Evolutionary conservation across 345 rosid species (phyloP).

Genomic region (Streptanthus diversifolius): DNA sequence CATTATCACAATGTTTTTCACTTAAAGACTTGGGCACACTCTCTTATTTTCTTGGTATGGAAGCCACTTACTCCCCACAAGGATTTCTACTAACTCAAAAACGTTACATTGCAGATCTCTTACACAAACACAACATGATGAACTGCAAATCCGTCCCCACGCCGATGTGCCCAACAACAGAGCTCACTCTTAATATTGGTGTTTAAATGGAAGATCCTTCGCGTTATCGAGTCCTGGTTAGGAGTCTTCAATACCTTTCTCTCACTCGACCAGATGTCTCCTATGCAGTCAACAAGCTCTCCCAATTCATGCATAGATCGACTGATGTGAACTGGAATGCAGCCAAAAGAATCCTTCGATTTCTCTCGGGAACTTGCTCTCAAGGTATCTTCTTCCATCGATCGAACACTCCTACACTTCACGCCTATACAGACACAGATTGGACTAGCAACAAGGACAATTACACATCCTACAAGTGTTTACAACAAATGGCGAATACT

Average conservation of each 20-base stretch:
- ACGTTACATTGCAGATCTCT: not conserved
- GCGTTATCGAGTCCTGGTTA: not conserved
- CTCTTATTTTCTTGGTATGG: not conserved
- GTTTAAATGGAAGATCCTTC: not conserved
- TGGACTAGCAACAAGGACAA: not conserved
- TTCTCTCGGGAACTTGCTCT: not conserved
- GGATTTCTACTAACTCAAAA: not conserved
- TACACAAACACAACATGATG: not conserved
- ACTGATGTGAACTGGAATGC: no score
- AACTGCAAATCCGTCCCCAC: not conserved
- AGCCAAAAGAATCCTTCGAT: not conserved
- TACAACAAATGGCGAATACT: constrained; percentile 54
- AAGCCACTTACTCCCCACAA: not conserved
- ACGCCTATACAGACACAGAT: not conserved
- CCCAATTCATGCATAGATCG: no score
- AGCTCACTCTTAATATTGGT: not conserved
- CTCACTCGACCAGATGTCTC: not conserved
- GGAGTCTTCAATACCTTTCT: not conserved
- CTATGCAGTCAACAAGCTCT: no score
- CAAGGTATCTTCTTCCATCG: not conserved
- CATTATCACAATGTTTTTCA: not conserved
- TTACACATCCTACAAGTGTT: not conserved
- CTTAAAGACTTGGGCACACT: not conserved
- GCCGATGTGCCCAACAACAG: not conserved
- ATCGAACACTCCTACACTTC: not conserved